Evolutionary conservation across 2,329 filamentous ascomycete species (phyloP).

Genomic region (Neurospora sp.): DNA sequence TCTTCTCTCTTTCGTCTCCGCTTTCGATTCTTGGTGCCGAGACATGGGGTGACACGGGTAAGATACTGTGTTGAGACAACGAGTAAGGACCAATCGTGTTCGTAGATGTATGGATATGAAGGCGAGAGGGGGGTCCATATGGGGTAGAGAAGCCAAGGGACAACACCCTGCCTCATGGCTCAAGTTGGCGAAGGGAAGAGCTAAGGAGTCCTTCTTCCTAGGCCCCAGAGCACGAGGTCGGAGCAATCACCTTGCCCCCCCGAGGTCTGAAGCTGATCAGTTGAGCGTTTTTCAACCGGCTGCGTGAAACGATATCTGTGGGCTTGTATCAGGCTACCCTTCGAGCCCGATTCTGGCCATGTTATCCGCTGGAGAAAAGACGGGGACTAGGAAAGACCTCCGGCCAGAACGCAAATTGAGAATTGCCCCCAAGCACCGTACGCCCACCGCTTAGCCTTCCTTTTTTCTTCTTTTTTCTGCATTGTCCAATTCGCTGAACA

Average conservation of each 20-base stretch:
- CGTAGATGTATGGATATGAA: neutral
- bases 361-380: neutral
- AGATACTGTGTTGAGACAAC: neutral
- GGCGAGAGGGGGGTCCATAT: neutral
- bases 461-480: neutral
- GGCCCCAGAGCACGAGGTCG: neutral
- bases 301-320: neutral
- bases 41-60: neutral
- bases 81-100: neutral
- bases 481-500: neutral
- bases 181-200: neutral
- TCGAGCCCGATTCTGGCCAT: neutral
- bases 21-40: neutral
- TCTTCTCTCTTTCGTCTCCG: neutral
- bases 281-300: neutral
- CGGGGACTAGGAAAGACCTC: neutral
- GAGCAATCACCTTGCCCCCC: neutral
- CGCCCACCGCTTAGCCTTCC: neutral
- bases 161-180: neutral
- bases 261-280: neutral
- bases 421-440: neutral
- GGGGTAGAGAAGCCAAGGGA: neutral
- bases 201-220: neutral
- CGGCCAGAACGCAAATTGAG: neutral
- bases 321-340: neutral